Evolutionary conservation across 768 basidiomycete genomes (phyloP), one percentile per base, ranked within the genome.

Genomic region (Pleurotus tuoliensis): DNA sequence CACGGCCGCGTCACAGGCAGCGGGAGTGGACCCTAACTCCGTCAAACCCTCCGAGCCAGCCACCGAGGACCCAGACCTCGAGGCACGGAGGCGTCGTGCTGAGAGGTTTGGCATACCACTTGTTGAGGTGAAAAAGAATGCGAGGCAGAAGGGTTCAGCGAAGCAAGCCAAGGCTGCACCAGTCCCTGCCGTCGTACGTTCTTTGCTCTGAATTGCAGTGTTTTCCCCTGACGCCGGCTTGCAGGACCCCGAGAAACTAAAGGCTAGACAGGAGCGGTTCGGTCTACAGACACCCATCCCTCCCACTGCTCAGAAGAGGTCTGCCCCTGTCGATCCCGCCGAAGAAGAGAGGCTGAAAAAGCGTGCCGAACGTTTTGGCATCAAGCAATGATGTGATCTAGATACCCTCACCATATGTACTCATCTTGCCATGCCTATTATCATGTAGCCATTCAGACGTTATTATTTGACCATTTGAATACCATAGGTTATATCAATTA

Each of bases 81-180:
- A 80, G 60, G 84, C 76, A 62, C 82, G 83, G 53, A 81, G 72
- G 64, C 73, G 76, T 43, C 82, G 88, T 41, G 87, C 87, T 4
- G 84, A 75, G 15, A 82, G 88, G n/a, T 89, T 90, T 61, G 84
- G 84, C 30, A 82, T 86, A n/a, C 79, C 84, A 3, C 63, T 86
- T 6, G 80, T 86, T 7, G 75, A 79, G 24, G 57, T 64, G 4
- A 58, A 67, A 46, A 67, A 69, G 47, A 68, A 9, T 40, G 61
- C 16, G 62, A 63, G 40, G 56, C 57, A 30, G 58, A 66, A 59
- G 59, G 60, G 58, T 16, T 41, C 65, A 24, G 58, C 37, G 30
- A 59, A 58, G n/a, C 44, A 64, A 27, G 58, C 37, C 40, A 57
- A 18, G 30, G 52, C 38, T 24, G 57, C 43, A 34, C 54, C 58